Evolutionary conservation across 768 basidiomycete genomes (phyloP), one percentile per base, ranked within the genome.

Genomic region (Rhizopogon roseolus): DNA sequence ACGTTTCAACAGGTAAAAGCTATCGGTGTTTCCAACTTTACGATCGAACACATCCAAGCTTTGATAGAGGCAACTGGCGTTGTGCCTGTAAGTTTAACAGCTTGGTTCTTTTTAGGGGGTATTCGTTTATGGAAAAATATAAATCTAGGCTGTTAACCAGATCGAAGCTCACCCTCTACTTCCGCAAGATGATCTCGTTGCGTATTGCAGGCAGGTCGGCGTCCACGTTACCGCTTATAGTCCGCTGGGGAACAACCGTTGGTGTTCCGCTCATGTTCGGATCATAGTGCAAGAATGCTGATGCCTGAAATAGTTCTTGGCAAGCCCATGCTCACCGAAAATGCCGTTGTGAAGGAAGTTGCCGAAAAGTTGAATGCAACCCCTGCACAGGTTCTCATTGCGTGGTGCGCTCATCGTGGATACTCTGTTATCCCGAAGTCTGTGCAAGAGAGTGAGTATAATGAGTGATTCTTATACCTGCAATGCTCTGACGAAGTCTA

Each of bases 381-480:
- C 1, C 73, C 89, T 2, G 92, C 90, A 0, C 89, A 94, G 67
- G 86, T 94, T 37, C 76, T 94, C 52, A 72, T 96, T 56, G 88
- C 90, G 0, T 95, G 90, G 90, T 86, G 82, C 11, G 80, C 71
- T 37, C 66, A 84, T 60, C 80, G 90, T 40, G 92, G 90, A 11
- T 86, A 84, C 68, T 84, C 84, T 8, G 86, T 93, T 57, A 90
- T 93, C 62, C 92, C 92, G 16, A 93, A 94, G 78, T 84, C 82
- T 52, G 88, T 91, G 27, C 75, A 85, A 54, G 75, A 85, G 63
- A 70, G 77, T 79, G 7, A 16, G 34, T 48, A 14, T 2, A 10
- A 36, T 22, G 22, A 25, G 50, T n/a, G 14, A 53, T 40, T 5
- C 27, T 22, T 36, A 13, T 4, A n/a, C 16, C n/a, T 37, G 40